Evolutionary conservation across 1,139 yeast genomes (phyloP).

Genomic region (Geotrichum candidum): DNA sequence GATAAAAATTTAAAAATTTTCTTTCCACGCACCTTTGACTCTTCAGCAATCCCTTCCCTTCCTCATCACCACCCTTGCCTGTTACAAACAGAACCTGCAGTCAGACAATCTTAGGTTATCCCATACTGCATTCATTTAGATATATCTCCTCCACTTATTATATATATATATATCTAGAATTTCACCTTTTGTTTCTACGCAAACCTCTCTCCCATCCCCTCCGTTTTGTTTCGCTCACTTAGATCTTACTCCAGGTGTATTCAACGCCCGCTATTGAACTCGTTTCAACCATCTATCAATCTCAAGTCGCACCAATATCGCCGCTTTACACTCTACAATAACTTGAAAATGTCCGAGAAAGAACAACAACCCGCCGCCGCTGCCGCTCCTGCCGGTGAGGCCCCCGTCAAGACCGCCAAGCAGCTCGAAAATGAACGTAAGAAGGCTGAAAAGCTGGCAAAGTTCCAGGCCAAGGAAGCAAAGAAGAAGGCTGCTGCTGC

Average conservation of each 20-base stretch:
- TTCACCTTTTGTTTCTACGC: not conserved
- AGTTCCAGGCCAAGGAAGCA: constrained; percentile 88
- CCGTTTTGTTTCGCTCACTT: constrained; percentile 16
- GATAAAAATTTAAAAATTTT: not conserved
- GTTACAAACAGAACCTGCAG: not conserved
- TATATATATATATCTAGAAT: not conserved
- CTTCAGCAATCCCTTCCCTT: not conserved
- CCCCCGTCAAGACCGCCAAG: constrained; percentile 36
- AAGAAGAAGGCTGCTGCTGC: constrained; percentile 49
- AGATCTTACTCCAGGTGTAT: constrained; percentile 14
- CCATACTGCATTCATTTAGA: not conserved
- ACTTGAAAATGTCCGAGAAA: constrained; percentile 22
- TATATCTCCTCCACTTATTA: not conserved
- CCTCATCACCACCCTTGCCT: not conserved
- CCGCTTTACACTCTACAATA: not conserved
- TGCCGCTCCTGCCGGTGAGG: constrained; percentile 19
- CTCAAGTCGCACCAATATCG: not conserved
- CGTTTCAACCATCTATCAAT: constrained; percentile 1
- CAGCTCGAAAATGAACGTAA: constrained; percentile 83
- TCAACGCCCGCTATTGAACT: constrained; percentile 15
- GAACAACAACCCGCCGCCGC: constrained; percentile 15
- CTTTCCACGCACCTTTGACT: not conserved
- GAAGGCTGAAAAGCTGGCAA: constrained; percentile 95
- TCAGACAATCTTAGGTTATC: not conserved
- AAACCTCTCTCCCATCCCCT: not conserved